Percentiles rank a stretch among this genome's conserved stretches.
Conservation (phyloP, 2,329 filamentous ascomycete genomes). For the Colletotrichum truncatum region DNA sequence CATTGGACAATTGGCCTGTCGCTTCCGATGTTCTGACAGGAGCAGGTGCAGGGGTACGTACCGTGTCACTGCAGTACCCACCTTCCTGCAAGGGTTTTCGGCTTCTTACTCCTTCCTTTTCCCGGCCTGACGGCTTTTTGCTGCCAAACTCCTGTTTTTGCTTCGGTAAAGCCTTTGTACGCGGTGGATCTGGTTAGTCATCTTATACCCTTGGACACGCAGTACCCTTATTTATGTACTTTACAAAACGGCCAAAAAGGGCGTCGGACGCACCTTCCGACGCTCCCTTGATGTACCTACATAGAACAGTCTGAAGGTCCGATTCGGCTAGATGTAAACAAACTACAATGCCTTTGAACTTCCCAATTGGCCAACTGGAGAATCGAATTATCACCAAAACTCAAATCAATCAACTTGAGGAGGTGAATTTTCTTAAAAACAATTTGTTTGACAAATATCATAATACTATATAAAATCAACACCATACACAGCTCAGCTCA, state of each 20-base stretch:
- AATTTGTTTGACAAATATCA: too few relatives aligned
- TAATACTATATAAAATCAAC: too few relatives aligned
- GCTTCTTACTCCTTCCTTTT: slow-evolving; percentile 13
- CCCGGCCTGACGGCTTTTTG: slow-evolving; percentile 9
- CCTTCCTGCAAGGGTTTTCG: slow-evolving; percentile 18
- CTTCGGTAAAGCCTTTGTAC: neutral
- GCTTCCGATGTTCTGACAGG: slow-evolving; percentile 8
- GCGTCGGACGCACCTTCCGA: slow-evolving; percentile 2
- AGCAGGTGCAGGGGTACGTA: neutral
- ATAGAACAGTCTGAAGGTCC: neutral
- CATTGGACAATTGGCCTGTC: slow-evolving; percentile 16
- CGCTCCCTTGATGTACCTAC: neutral
- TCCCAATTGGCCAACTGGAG: too few relatives aligned
- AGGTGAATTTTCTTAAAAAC: too few relatives aligned
- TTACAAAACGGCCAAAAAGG: neutral
- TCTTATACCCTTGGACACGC: neutral
- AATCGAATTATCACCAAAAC: too few relatives aligned
- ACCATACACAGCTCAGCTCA: too few relatives aligned
- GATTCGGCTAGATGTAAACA: neutral
- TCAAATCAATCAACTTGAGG: too few relatives aligned
- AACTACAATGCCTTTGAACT: too few relatives aligned
- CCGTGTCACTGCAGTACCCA: neutral
- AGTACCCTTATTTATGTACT: neutral
- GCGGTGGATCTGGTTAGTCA: neutral
- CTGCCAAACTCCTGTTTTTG: neutral